Evolutionary conservation across 2,329 filamentous ascomycete species (phyloP).

Genomic region (Diaporthe citri): DNA sequence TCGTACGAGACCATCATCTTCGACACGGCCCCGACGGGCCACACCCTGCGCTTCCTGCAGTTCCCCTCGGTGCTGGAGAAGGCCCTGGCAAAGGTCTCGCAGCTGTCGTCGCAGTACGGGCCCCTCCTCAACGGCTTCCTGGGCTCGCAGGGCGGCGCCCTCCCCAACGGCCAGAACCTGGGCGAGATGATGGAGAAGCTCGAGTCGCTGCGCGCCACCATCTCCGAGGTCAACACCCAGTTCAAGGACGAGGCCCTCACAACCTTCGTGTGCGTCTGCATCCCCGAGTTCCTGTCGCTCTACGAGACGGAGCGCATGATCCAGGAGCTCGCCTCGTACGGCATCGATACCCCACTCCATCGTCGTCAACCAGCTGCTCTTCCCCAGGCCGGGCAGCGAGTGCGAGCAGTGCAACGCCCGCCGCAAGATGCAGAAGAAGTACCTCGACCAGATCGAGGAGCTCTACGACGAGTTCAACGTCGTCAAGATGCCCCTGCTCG

Average conservation of each 20-base stretch:
- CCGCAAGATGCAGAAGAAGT: slow-evolving; percentile 99
- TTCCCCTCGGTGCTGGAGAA: slow-evolving; percentile 99
- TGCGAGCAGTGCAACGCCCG: slow-evolving; percentile 97
- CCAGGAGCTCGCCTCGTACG: slow-evolving; percentile 92
- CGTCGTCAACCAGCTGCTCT: slow-evolving; percentile 97
- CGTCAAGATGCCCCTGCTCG: slow-evolving; percentile 95
- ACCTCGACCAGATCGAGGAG: slow-evolving; percentile 98
- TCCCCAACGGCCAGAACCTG: slow-evolving; percentile 94
- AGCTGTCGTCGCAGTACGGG: slow-evolving; percentile 93
- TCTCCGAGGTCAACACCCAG: slow-evolving; percentile 94
- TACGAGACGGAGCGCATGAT: slow-evolving; percentile 99
- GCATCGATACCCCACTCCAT: slow-evolving; percentile 96
- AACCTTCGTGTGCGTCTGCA: slow-evolving; percentile 98
- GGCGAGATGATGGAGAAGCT: slow-evolving; percentile 95
- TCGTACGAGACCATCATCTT: slow-evolving; percentile 99
- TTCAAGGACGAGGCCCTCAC: slow-evolving; percentile 97
- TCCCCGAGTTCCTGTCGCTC: slow-evolving; percentile 94
- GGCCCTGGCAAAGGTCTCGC: slow-evolving; percentile 95
- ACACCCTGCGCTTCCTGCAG: slow-evolving; percentile 98
- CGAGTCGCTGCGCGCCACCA: slow-evolving; percentile 92
- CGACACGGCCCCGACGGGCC: slow-evolving; percentile 96
- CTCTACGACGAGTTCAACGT: slow-evolving; percentile 99
- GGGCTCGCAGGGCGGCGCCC: slow-evolving; percentile 75
- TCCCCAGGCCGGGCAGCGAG: slow-evolving; percentile 84
- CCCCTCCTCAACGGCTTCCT: slow-evolving; percentile 96